phyloP scores from a whole-genome alignment of 2,329 filamentous ascomycete species.

The Zasmidium angulare region DNA sequence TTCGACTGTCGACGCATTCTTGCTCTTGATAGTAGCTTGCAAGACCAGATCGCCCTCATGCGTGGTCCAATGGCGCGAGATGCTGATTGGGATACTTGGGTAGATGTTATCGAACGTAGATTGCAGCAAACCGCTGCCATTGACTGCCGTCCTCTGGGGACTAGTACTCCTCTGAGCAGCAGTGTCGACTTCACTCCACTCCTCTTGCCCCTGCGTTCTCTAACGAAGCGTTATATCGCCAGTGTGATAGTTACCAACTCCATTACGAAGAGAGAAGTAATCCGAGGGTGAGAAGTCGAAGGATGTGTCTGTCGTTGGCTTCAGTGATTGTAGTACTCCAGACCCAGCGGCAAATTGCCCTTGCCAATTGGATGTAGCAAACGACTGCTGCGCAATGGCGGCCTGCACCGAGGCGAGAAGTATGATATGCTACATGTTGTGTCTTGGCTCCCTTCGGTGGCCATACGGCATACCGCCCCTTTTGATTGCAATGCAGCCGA shows the following conservation, averaged over 20 bases:
- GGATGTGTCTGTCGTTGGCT: conserved; percentile 34
- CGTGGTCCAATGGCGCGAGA: conserved; percentile 55
- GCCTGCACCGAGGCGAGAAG: neutral
- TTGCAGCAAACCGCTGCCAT: conserved; percentile 1
- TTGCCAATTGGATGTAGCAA: conserved; percentile 15
- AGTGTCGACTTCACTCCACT: conserved; percentile 40
- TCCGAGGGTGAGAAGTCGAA: conserved; percentile 61
- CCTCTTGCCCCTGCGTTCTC: conserved; percentile 38
- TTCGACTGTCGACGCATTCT: conserved; percentile 43
- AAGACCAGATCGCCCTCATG: conserved; percentile 52
- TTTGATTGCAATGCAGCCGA: neutral
- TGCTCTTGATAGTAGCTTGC: conserved; percentile 53
- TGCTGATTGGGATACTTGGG: conserved; percentile 29
- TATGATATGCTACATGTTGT: neutral
- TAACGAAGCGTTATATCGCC: conserved; percentile 60
- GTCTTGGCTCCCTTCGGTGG: neutral
- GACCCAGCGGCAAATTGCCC: conserved; percentile 16
- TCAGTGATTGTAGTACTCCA: conserved; percentile 50
- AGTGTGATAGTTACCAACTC: conserved; percentile 57
- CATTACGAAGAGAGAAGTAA: conserved; percentile 47
- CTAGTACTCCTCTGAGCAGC: neutral
- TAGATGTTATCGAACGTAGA: conserved; percentile 7
- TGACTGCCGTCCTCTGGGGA: neutral
- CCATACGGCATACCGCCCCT: neutral
- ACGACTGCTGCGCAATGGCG: conserved; percentile 5